Base-by-base conservation (phyloP, 352 stramenopile genomes). In the Globisporangium carolinianum region DNA sequence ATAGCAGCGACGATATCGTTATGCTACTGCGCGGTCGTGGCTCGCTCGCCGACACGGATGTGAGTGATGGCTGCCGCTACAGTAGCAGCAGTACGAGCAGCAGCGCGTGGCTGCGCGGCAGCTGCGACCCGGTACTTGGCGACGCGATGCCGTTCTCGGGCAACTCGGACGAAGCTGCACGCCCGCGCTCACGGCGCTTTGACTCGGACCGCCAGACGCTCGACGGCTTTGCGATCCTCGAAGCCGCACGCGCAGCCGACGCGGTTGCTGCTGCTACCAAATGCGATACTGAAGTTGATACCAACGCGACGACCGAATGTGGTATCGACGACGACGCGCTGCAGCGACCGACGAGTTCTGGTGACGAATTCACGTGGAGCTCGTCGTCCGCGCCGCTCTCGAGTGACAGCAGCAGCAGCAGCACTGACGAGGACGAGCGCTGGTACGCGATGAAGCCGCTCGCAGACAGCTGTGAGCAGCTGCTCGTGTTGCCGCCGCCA, bases 1-100 rank as follows among this genome's bases (percentile, higher is more conserved):
- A 24, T 12, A 59, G 47, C 8, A 10, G n/a, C 42, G 53, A 48
- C 35, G 45, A 60, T 24, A 17, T 43, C 12, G 18, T 47, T 0
- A 65, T 55, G 32, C 36, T 60, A 1, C 37, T 43, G 24, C 52
- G 62, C 38, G 36, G 63, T 5, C 46, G 52, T 14, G 61, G 61
- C 5, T 76, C 69, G 48, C 57, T 76, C 15, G 66, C 69, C 4
- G 69, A 73, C 57, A 76, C 69, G 10, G 69, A 76, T 12, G 64
- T 71, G 17, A 69, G 60, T 32, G 63, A 71, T 4, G 15, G 8
- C 4, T 55, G 48, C 36, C 65, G 63, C 5, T 54, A 71, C 11
- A 48, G 70, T 1, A 75, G 61, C 58, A 70, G 48, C 42, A 43
- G 39, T 12, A 12, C 7, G 7, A 43, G 0, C 3, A 75, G 64